Conservation (phyloP, 305 asterid species). For the Fraxinus ornus region DNA sequence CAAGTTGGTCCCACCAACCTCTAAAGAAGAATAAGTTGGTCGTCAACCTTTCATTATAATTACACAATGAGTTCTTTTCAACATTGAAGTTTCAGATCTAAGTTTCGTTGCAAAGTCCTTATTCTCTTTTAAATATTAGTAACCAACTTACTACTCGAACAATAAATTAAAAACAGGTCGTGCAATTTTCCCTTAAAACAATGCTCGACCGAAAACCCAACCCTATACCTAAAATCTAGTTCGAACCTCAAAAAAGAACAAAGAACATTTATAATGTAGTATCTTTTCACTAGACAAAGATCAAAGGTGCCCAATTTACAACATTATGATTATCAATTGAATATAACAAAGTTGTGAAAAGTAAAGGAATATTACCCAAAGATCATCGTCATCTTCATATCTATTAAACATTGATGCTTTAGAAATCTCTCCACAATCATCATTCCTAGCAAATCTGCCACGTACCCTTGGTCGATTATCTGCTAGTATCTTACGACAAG, state of each 20-base stretch:
- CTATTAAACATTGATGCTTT: constrained; percentile 51
- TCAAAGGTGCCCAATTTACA: background rate
- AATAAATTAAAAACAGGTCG: background rate
- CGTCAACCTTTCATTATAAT: background rate
- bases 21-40: background rate
- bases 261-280: background rate
- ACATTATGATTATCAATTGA: constrained; percentile 2
- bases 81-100: background rate
- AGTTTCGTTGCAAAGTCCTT: background rate
- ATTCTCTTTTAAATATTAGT: background rate
- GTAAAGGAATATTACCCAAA: constrained; percentile 65
- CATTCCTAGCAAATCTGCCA: constrained; percentile 86
- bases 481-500: constrained; percentile 83
- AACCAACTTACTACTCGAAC: background rate
- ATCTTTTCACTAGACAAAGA: constrained; percentile 20
- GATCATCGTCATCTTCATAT: constrained; percentile 67
- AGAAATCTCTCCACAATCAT: constrained; percentile 68
- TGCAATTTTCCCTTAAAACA: background rate
- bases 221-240: background rate
- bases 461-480: constrained; percentile 80
- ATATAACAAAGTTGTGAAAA: background rate
- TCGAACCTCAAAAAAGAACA: background rate
- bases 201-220: background rate
- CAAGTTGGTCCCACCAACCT: background rate
- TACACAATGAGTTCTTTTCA: background rate